Percentiles rank a stretch among this genome's conserved stretches.
Conservation (phyloP, 2,329 filamentous ascomycete species). For the Stagonosporopsis tanaceti region DNA sequence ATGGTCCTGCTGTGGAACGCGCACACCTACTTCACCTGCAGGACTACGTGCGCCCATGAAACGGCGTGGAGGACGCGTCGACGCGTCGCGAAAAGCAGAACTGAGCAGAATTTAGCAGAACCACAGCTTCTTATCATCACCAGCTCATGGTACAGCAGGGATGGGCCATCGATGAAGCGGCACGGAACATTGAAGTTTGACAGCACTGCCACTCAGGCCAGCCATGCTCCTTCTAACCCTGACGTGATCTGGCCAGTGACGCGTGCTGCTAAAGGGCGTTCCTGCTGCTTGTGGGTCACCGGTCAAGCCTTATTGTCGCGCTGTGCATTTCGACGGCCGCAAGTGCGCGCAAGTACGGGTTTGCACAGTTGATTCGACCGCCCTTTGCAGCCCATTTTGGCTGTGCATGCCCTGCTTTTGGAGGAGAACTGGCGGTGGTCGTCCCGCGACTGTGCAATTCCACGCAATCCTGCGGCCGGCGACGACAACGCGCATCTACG, state of each 20-base stretch:
- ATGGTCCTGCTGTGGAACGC: conserved; percentile 4
- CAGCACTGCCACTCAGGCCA: conserved; percentile 30
- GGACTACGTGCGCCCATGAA: conserved; percentile 10
- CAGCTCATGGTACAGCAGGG: conserved; percentile 7
- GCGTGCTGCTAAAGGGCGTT: conserved; percentile 28
- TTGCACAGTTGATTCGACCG: conserved; percentile 16
- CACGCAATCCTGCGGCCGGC: conserved; percentile 1
- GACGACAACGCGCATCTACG: conserved; percentile 19
- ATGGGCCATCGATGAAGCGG: conserved; percentile 7
- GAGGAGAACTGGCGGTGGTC: conserved; percentile 23
- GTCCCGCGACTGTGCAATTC: background rate
- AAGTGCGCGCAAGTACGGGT: conserved; percentile 2
- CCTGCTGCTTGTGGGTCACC: conserved; percentile 33
- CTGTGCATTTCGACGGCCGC: conserved; percentile 13
- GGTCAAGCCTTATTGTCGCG: conserved; percentile 22
- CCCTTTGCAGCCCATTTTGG: conserved; percentile 23
- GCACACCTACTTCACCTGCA: conserved; percentile 16
- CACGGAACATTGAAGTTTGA: conserved; percentile 6
- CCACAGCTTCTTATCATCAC: conserved; percentile 11
- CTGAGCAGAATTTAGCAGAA: conserved; percentile 3
- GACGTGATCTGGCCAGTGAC: conserved; percentile 22
- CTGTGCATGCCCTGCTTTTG: conserved; percentile 6
- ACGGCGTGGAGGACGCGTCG: conserved; percentile 1
- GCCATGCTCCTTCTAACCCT: conserved; percentile 16
- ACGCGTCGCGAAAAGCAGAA: conserved; percentile 1